Conservation (phyloP, 257 asterid genomes). For the Oldenlandia corymbosa region DNA sequence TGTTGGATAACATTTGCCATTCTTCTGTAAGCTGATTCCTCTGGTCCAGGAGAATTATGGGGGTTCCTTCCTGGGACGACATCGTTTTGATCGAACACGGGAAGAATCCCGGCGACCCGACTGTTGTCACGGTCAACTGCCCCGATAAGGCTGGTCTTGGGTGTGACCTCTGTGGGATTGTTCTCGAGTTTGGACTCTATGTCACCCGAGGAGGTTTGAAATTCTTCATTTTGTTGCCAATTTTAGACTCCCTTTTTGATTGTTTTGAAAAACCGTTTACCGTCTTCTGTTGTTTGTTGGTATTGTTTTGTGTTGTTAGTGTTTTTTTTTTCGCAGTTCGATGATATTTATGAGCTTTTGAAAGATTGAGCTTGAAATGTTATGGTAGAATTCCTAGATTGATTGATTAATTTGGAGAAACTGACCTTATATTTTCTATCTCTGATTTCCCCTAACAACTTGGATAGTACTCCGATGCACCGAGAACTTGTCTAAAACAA, state of each 20-base stretch:
- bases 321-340: not conserved
- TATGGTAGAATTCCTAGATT: not conserved
- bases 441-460: no score
- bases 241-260: not conserved
- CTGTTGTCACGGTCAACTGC: constrained; percentile 41
- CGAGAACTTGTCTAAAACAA: not conserved
- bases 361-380: not conserved
- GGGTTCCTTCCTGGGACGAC: constrained; percentile 42
- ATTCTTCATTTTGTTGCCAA: not conserved
- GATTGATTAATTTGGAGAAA: no score
- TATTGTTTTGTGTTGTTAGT: not conserved
- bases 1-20: not conserved
- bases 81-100: constrained; percentile 37
- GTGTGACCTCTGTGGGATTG: constrained; percentile 35
- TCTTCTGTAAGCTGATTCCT: not conserved
- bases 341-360: not conserved
- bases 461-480: no score
- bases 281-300: no score
- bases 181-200: constrained; percentile 47
- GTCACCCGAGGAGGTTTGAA: constrained; percentile 38
- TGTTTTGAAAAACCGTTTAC: not conserved
- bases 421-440: no score
- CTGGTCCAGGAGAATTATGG: constrained; percentile 23
- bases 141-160: constrained; percentile 53
- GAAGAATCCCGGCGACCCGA: constrained; percentile 34